Base-by-base conservation (phyloP, 2,329 filamentous ascomycete genomes). In the Alternaria hordeiaustralica region DNA sequence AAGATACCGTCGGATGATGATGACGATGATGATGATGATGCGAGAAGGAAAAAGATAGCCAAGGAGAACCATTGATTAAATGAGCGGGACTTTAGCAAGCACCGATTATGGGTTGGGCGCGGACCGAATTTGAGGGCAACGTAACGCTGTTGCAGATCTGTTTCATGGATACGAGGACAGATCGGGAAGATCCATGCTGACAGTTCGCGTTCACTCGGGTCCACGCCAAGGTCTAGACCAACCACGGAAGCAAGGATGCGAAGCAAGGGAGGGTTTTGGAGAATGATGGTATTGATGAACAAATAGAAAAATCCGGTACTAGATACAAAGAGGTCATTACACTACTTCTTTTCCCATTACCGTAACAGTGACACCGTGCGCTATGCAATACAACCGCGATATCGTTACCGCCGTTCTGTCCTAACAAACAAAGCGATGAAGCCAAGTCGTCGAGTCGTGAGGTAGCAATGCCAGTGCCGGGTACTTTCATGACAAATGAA, bases 121-220 rank as follows among this genome's bases (percentile, higher is more conserved):
- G 53, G 55, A 41, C 49, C 49, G 49, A 53, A 53, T 53, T 41
- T 6, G 36, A 36, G 30, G 30, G 49, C 20, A 53, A 53, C 20
- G 30, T 25, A 36, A 25, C 64, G 56, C 25, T 55, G 66, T 69
- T 61, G 61, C 59, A 60, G 25, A 47, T 55, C 46, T 45, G 66
- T 69, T 69, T 69, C 65, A 63, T 36, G 49, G 49, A 36, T 25
- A 53, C 30, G 20, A 53, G 61, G 18, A 12, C 30, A 33, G 7
- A 20, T 13, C 21, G 20, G 46, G 44, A 25, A 41, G 43, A 47
- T 30, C 28, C 45, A 36, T 36, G 56, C 28, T 53, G 56, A 30
- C 26, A n/a, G 26, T 51, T n/a, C 30, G 28, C 49, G 49, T 53
- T 23, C 49, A 53, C 28, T 41, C 23, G 49, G 49, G 20, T 10